phyloP scores from a whole-genome alignment of 1,284 basidiomycete species.

The Puccinia triticina region DNA sequence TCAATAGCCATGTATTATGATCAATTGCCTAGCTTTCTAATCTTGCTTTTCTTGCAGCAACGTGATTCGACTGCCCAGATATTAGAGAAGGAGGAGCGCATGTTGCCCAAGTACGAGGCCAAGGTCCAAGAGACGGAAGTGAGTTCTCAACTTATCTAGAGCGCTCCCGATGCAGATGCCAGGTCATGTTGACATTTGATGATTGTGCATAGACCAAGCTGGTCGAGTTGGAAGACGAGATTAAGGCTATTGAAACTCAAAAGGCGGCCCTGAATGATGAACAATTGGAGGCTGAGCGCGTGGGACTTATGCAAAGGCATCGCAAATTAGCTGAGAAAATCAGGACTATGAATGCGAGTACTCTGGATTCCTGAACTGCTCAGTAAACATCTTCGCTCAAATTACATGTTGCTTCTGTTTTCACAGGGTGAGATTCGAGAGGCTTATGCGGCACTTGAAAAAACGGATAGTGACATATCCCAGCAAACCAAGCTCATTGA shows the following conservation, averaged over 20 bases:
- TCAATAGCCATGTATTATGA: slow-evolving; percentile 62
- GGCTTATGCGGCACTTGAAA: background rate
- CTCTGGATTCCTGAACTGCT: background rate
- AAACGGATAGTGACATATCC: background rate
- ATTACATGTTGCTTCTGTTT: background rate
- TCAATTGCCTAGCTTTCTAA: background rate
- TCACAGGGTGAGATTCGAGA: slow-evolving; percentile 33
- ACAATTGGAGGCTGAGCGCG: slow-evolving; percentile 63
- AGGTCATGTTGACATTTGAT: background rate
- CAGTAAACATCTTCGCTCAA: background rate
- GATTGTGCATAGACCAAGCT: slow-evolving; percentile 59
- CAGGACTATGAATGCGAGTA: background rate
- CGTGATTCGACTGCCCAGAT: background rate
- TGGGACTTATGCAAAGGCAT: slow-evolving; percentile 59
- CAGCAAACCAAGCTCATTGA: slow-evolving; percentile 15
- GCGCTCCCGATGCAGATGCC: background rate
- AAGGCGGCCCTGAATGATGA: slow-evolving; percentile 60
- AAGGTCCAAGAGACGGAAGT: slow-evolving; percentile 63
- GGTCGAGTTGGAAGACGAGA: slow-evolving; percentile 52
- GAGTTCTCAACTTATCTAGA: background rate
- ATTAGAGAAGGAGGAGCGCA: slow-evolving; percentile 32
- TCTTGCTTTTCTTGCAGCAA: slow-evolving; percentile 16
- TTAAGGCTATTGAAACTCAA: slow-evolving; percentile 15
- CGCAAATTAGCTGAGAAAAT: background rate
- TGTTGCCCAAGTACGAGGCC: slow-evolving; percentile 58